Evolutionary conservation across 2,329 filamentous ascomycete species (phyloP).

Genomic region (Septoria petroselini): DNA sequence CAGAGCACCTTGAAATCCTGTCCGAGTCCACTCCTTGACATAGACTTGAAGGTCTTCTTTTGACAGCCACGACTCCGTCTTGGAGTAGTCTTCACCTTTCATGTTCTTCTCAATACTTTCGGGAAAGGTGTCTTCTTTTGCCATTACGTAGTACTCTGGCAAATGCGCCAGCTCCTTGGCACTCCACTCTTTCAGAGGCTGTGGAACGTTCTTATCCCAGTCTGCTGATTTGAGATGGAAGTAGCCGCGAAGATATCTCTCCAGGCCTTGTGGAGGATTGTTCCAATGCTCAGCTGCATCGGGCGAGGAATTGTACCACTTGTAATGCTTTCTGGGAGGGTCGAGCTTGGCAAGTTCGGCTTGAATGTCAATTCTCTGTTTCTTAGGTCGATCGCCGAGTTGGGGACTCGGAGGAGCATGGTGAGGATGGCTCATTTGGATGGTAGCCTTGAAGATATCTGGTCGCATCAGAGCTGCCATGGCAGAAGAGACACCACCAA

Average conservation of each 20-base stretch:
- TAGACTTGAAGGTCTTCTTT: conserved; percentile 60
- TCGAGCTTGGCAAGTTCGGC: conserved; percentile 53
- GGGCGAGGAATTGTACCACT: conserved; percentile 60
- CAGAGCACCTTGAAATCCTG: conserved; percentile 62
- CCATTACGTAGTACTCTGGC: conserved; percentile 69
- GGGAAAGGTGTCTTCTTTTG: conserved; percentile 56
- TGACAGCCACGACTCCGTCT: conserved; percentile 55
- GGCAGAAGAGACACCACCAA: conserved; percentile 60
- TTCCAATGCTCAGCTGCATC: conserved; percentile 50
- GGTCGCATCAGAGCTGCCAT: conserved; percentile 61
- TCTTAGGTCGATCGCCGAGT: conserved; percentile 45
- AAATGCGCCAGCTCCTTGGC: conserved; percentile 58
- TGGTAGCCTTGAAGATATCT: conserved; percentile 61
- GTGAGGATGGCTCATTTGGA: conserved; percentile 65
- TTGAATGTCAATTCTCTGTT: conserved; percentile 50
- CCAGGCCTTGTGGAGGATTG: conserved; percentile 51
- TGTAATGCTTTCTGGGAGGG: conserved; percentile 66
- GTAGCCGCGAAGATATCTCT: conserved; percentile 63
- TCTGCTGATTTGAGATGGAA: conserved; percentile 65
- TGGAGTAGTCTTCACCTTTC: conserved; percentile 48
- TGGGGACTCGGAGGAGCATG: conserved; percentile 52
- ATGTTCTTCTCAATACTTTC: conserved; percentile 56
- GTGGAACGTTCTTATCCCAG: conserved; percentile 51
- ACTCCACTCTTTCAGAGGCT: conserved; percentile 54
- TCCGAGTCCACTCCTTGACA: conserved; percentile 58